Evolutionary conservation across 257 asterid genomes (phyloP), one percentile per base, ranked within the genome.

Genomic region (Nicotiana benthamiana): DNA sequence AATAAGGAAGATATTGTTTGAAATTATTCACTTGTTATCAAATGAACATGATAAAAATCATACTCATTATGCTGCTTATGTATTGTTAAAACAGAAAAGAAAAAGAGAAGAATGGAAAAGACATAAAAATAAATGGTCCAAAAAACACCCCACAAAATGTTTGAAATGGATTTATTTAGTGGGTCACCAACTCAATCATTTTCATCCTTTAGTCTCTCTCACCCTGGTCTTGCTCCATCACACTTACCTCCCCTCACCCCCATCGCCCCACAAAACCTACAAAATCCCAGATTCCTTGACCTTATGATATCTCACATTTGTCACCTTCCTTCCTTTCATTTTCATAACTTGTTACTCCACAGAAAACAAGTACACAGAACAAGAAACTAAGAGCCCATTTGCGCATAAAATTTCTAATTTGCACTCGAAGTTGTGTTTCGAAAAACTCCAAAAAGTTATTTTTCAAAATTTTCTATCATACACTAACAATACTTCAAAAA

Each of bases 151-250:
- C 40, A 46, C 78, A 24, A 72, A 72, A 77, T 56, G 81, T 77
- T 77, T 34, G 68, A 77, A 20, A 59, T 46, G 53, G 20, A 59
- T 77, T 77, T 59, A 72, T 36, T 77, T 27, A 59, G 61, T 40
- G 70, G 74, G 81, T 40, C 81, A 78, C 61, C 54, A 11, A 7
- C 43, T 4, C 74, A 16, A 61, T 40, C 81, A 78, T 78, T 40
- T 78, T 78, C 72, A 6, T n/a, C 0, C 70, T 59, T 16, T 36
- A 32, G 70, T 77, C 54, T 53, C 72, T 59, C 53, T 22, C 70
- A 2, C 43, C 81, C 81, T 40, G 59, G 77, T 51, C 36, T 13
- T 46, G 9, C 24, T 48, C 59, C 77, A 72, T 22, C 13, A 10
- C 56, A 51, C 3, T 48, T 2, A 9, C 77, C 32, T 28, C 32